phyloP scores from a whole-genome alignment of 768 basidiomycete genomes.

The Rhodotorula kratochvilovae region DNA sequence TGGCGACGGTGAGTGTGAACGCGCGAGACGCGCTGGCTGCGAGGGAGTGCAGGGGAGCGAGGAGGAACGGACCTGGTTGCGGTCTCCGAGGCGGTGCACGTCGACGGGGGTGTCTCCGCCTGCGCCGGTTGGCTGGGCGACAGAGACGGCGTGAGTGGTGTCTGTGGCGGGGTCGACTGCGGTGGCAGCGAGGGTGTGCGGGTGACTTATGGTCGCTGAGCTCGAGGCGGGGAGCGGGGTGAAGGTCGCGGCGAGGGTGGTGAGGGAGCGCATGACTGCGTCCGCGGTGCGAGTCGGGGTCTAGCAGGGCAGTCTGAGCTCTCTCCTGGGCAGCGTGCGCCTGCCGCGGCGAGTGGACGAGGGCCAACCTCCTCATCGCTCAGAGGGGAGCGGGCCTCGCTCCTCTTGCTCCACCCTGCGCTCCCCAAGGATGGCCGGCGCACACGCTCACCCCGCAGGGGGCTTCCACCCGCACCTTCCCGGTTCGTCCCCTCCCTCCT shows the following conservation, averaged over 20 bases:
- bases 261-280: conserved; percentile 34
- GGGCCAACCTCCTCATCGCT: too few relatives aligned
- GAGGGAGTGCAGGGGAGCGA: background rate
- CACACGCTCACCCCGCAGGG: conserved; percentile 27
- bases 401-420: too few relatives aligned
- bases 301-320: background rate
- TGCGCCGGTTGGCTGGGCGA: background rate
- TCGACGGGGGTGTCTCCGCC: conserved; percentile 1
- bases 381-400: too few relatives aligned
- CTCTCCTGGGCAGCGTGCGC: too few relatives aligned
- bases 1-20: background rate
- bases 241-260: conserved; percentile 18
- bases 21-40: too few relatives aligned
- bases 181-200: conserved; percentile 4
- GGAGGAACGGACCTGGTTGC: background rate
- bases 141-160: background rate
- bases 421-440: conserved; percentile 35
- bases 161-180: conserved; percentile 16
- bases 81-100: background rate
- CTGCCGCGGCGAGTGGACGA: too few relatives aligned
- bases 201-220: background rate
- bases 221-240: background rate
- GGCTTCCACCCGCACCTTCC: conserved; percentile 36
- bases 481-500: conserved; percentile 3
- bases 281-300: background rate